Conservation (phyloP, 345 rosid genomes). For the Garcia nutans region DNA sequence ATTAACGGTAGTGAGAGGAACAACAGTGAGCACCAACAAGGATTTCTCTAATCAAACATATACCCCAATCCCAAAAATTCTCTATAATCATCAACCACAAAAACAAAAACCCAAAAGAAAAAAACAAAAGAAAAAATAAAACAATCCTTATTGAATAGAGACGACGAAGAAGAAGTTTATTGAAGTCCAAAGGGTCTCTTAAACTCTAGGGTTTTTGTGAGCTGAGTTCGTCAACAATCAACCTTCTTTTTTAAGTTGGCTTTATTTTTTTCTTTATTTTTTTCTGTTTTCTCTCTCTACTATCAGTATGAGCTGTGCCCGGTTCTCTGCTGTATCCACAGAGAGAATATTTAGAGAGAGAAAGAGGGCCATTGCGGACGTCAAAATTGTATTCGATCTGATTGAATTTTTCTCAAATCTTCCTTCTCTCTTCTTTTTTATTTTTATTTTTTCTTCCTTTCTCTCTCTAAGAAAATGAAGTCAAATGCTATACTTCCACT, state of each 20-base stretch:
- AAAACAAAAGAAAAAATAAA: not conserved
- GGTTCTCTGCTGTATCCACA: constrained; percentile 52
- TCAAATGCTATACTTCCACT: constrained; percentile 38
- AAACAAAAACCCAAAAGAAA: not conserved
- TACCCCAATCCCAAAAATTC: constrained; percentile 6
- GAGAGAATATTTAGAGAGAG: constrained; percentile 45
- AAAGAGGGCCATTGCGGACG: constrained; percentile 85
- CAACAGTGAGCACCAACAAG: not conserved
- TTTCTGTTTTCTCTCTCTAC: constrained; percentile 22
- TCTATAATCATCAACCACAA: not conserved
- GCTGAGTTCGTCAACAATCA: constrained; percentile 10
- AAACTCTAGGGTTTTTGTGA: constrained; percentile 39
- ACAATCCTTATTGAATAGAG: not conserved
- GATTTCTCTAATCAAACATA: constrained; percentile 14
- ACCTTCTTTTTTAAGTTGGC: constrained; percentile 20
- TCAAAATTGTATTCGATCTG: constrained; percentile 31
- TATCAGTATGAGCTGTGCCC: constrained; percentile 28
- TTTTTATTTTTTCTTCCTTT: constrained; percentile 21
- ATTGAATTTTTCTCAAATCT: constrained; percentile 17
- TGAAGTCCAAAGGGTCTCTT: constrained; percentile 7
- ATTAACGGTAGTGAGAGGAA: constrained; percentile 16
- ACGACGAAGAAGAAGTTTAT: not conserved
- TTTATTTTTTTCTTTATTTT: constrained; percentile 8
- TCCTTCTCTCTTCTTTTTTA: constrained; percentile 11
- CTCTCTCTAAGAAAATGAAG: constrained; percentile 41